These are phyloP conservation scores for Aspergillus spinulosporus DNA, from an alignment of 2,329 filamentous ascomycete genomes.

Conservation along the genomic window DNA sequence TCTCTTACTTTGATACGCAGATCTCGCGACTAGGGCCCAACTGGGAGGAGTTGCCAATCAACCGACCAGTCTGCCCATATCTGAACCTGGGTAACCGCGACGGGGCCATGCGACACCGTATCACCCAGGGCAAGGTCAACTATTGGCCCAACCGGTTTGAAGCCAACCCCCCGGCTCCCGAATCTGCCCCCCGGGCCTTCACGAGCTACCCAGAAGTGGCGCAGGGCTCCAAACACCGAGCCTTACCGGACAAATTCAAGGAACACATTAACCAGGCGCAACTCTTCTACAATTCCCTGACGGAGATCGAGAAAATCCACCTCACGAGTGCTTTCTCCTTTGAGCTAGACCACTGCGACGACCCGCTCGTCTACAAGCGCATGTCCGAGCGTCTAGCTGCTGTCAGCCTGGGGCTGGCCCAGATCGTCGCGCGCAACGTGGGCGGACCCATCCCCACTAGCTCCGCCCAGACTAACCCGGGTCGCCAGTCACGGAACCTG, in stretches of 20 bases:
- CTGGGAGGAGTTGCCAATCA: constrained; percentile 76
- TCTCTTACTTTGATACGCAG: constrained; percentile 56
- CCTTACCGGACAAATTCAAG: constrained; percentile 46
- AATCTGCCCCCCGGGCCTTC: constrained; percentile 60
- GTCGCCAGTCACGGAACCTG: constrained; percentile 58
- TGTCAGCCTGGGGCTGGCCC: constrained; percentile 69
- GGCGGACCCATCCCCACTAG: constrained; percentile 62
- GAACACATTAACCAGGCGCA: constrained; percentile 42
- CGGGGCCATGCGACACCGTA: constrained; percentile 70
- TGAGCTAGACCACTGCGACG: constrained; percentile 61
- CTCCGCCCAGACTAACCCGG: constrained; percentile 65
- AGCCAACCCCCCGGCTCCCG: constrained; percentile 62
- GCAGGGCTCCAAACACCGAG: constrained; percentile 67
- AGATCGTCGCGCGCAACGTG: constrained; percentile 68
- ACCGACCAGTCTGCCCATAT: constrained; percentile 71
- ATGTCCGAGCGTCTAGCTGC: constrained; percentile 65
- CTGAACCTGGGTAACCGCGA: constrained; percentile 73
- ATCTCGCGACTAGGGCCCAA: constrained; percentile 70
- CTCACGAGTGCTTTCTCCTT: constrained; percentile 40
- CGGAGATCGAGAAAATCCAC: constrained; percentile 37
- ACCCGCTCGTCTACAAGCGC: constrained; percentile 72
- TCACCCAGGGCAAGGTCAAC: constrained; percentile 71
- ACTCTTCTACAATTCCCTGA: constrained; percentile 40
- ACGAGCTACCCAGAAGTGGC: constrained; percentile 64
- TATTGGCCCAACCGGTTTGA: constrained; percentile 77